Percentiles rank a stretch among this genome's conserved stretches.
These are phyloP conservation scores for Mimosa bimucronata DNA, from an alignment of 306 rosid genomes.

Conservation along the genomic window DNA sequence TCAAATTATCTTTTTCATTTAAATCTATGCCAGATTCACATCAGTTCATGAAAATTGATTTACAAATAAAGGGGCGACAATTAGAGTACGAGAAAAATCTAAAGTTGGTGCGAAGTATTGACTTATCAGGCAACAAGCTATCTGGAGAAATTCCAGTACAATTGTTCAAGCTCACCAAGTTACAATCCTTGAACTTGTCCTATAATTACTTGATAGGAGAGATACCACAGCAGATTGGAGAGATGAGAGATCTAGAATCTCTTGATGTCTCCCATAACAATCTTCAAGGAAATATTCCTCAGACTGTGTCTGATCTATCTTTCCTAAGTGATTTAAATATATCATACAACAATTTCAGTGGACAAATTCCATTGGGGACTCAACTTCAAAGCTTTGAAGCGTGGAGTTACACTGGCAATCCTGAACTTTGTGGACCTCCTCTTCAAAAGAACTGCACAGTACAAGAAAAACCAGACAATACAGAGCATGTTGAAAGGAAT, in stretches of 20 bases:
- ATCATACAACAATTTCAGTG: neutral
- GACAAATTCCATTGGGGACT: neutral
- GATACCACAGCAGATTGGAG: neutral
- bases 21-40: neutral
- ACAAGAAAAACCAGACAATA: neutral
- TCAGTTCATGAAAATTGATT: neutral
- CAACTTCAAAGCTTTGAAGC: neutral
- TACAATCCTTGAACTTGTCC: neutral
- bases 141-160: neutral
- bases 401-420: neutral
- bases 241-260: neutral
- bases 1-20: no score
- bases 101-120: neutral
- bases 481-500: neutral
- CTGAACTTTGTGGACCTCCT: neutral
- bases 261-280: neutral
- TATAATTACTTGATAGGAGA: neutral
- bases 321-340: neutral
- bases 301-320: neutral
- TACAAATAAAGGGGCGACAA: neutral
- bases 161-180: neutral
- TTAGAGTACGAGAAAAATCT: neutral
- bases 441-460: neutral
- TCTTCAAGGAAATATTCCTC: neutral
- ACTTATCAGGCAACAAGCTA: neutral